phyloP scores from a whole-genome alignment of 129 eudicot species.

The Gnaphalium uliginosum region DNA sequence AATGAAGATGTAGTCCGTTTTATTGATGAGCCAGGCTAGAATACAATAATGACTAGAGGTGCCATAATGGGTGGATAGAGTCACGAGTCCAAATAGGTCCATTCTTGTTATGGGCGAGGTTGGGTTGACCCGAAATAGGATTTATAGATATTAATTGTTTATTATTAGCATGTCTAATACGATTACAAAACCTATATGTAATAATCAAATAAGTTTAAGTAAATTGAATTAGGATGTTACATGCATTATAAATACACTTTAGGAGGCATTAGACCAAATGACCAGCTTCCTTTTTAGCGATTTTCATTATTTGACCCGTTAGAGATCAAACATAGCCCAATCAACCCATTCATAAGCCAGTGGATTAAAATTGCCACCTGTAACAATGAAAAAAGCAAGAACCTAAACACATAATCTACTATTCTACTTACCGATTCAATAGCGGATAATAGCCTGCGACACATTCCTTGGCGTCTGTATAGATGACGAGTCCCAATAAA shows the following conservation, averaged over 20 bases:
- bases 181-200: background rate
- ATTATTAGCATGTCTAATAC: background rate
- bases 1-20: background rate
- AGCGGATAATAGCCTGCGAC: conserved; percentile 74
- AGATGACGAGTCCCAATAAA: conserved; percentile 92
- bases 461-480: conserved; percentile 96
- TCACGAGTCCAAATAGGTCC: background rate
- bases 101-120: background rate
- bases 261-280: background rate
- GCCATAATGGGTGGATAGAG: background rate
- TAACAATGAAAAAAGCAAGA: background rate
- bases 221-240: background rate
- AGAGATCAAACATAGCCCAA: background rate
- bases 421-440: conserved; percentile 61
- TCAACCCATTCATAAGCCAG: background rate
- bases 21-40: background rate
- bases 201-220: background rate
- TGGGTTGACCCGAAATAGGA: background rate
- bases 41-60: background rate
- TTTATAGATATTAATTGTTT: background rate
- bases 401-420: conserved; percentile 1
- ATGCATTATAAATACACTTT: background rate
- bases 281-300: no score
- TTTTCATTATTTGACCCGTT: background rate
- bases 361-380: background rate